Percentiles rank a stretch among this genome's conserved stretches.
Evolutionary conservation across 176 grass and related monocot species (phyloP).

Genomic region (Phoenix roebelenii): DNA sequence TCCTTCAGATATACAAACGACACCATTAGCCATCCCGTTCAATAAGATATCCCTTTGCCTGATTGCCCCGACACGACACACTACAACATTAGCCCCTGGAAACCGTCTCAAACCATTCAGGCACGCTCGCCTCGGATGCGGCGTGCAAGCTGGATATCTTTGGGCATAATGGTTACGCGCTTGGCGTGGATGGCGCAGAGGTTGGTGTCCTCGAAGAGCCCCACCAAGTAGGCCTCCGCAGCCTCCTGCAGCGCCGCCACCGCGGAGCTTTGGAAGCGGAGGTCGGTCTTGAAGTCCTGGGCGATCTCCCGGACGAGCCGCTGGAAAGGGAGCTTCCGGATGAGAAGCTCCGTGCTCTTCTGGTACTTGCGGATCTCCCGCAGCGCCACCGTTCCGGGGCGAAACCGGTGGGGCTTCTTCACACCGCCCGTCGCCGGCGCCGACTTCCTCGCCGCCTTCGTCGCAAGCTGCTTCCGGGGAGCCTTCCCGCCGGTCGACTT

Average conservation of each 20-base stretch:
- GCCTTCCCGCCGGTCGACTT: too few relatives aligned
- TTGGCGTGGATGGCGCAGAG: constrained; percentile 23
- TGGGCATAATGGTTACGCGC: constrained; percentile 19
- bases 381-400: constrained; percentile 13
- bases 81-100: too few relatives aligned
- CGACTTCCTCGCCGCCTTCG: constrained; percentile 18
- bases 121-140: too few relatives aligned
- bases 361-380: constrained; percentile 25
- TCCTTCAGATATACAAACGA: too few relatives aligned
- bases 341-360: constrained; percentile 27
- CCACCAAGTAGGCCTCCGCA: constrained; percentile 18
- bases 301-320: constrained; percentile 20
- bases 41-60: too few relatives aligned
- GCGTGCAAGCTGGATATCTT: too few relatives aligned
- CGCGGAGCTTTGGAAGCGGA: constrained; percentile 22
- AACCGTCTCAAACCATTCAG: too few relatives aligned
- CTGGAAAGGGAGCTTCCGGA: constrained; percentile 24
- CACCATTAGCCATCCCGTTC: too few relatives aligned
- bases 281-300: constrained; percentile 24
- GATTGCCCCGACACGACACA: too few relatives aligned
- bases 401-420: constrained; percentile 18
- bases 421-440: constrained; percentile 16
- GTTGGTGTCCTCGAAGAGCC: constrained; percentile 24
- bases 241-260: constrained; percentile 18
- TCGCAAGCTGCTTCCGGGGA: too few relatives aligned